Percentiles rank a stretch among this genome's conserved stretches.
phyloP scores from a whole-genome alignment of 1,139 yeast species.

The Kodamaea plutei region DNA sequence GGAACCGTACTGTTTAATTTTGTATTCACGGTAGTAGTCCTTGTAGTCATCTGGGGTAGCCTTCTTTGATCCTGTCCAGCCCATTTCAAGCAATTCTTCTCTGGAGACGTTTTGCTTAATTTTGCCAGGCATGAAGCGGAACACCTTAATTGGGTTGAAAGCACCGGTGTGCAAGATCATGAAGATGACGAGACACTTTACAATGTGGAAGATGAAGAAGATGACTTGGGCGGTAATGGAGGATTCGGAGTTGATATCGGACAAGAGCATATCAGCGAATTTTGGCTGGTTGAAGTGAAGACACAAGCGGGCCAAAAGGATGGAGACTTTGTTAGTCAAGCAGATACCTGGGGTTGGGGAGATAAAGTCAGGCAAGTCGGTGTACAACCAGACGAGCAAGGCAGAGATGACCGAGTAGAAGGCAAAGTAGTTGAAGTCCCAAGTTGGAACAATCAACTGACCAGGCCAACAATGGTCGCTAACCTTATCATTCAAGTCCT shows the following conservation, averaged over 20 bases:
- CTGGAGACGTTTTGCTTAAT: conserved; percentile 34
- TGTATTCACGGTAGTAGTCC: conserved; percentile 61
- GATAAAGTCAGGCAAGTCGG: conserved; percentile 84
- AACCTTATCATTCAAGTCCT: conserved; percentile 43
- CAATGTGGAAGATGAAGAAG: conserved; percentile 66
- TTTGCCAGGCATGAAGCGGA: conserved; percentile 26
- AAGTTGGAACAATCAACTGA: conserved; percentile 77
- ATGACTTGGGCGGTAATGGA: conserved; percentile 53
- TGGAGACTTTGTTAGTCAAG: conserved; percentile 61
- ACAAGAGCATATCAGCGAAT: conserved; percentile 43
- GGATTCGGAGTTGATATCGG: conserved; percentile 42
- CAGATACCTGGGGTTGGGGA: conserved; percentile 93
- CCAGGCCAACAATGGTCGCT: conserved; percentile 80
- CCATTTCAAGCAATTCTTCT: conserved; percentile 62
- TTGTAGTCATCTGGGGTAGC: conserved; percentile 69
- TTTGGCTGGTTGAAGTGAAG: conserved; percentile 28
- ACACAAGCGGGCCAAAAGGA: conserved; percentile 31
- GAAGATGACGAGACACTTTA: conserved; percentile 59
- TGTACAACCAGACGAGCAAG: conserved; percentile 74
- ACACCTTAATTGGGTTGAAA: conserved; percentile 59
- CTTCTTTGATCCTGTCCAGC: conserved; percentile 91
- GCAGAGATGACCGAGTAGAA: conserved; percentile 42
- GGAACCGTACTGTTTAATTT: conserved; percentile 71
- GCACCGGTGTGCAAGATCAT: conserved; percentile 62
- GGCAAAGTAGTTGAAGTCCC: conserved; percentile 57